Base-by-base conservation (phyloP, 2,329 filamentous ascomycete genomes). In the Ceratocystis smalleyi region DNA sequence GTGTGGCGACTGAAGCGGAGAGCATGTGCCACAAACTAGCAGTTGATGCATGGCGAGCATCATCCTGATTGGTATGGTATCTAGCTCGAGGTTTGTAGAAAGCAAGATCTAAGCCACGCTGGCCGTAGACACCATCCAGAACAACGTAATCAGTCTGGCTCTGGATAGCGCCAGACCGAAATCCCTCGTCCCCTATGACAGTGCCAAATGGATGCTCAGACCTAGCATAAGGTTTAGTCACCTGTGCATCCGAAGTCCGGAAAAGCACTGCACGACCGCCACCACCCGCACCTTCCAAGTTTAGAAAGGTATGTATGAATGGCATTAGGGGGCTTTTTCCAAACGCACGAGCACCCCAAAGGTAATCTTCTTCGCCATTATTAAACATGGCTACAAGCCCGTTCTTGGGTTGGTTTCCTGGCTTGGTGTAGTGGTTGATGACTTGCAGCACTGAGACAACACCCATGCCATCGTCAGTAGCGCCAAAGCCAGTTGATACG, bases 51-150 rank as follows among this genome's bases (percentile, higher is more conserved):
- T 96, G 90, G 47, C 83, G 83, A 2, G 85, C 79, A 71, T 95
- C 89, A 72, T 99, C 94, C 71, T 96, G 84, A 67, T 89, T 82
- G 0, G 92, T 97, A 72, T 99, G 94, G 71, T 99, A 99, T 65
- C 89, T 80, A 22, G 90, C 82, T 62, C 94, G 82, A 1, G 92
- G 92, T 68, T 85, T 83, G 76, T 89, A 92, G 74, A 97, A 99
- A 5, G 94, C 91, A 66, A 97, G 81, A 72, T 99, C 94, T 49
- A 97, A 79, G 1, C 94, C 94, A 62, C 92, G 86, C 71, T 95
- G 83, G 4, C 91, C 91, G 66, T 90, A 82, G 63, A 84, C 79
- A 8, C 84, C 84, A 66, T 87, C 82, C 71, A 96, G 95, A 55
- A 97, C 82, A 54, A 86, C 81, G 73, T 94, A 97, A 72, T 97